These are phyloP conservation scores for Penicillium frequentans DNA, from an alignment of 2,329 filamentous ascomycete genomes.

Conservation along the genomic window DNA sequence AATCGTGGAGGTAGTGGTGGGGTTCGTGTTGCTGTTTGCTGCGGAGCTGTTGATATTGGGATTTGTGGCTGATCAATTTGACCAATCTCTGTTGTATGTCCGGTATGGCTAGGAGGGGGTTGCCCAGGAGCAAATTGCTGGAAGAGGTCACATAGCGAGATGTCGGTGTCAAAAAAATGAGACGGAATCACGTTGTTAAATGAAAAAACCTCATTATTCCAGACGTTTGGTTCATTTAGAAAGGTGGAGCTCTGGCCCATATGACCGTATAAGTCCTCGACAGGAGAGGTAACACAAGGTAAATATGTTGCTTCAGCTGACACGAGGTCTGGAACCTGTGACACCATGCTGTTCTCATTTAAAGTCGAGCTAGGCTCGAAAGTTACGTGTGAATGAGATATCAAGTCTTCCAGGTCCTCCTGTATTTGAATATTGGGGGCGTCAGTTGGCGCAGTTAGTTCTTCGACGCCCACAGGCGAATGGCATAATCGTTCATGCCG, in stretches of 20 bases:
- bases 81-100: no score
- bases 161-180: background rate
- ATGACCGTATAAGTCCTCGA: background rate
- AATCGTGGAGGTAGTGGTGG: background rate
- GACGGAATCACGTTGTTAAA: background rate
- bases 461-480: background rate
- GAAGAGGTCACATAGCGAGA: background rate
- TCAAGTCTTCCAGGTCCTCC: no score
- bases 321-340: no score
- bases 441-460: background rate
- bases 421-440: background rate
- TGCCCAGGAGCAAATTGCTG: background rate
- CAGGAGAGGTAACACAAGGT: background rate
- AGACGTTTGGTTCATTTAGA: background rate
- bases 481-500: background rate
- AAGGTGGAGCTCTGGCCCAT: background rate
- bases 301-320: no score
- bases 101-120: no score
- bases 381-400: no score
- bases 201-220: background rate
- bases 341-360: no score
- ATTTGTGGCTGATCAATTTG: no score
- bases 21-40: background rate
- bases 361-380: no score
- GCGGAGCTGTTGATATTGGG: no score